Evolutionary conservation across 2,329 filamentous ascomycete species (phyloP).

Genomic region (Hortaea werneckii): DNA sequence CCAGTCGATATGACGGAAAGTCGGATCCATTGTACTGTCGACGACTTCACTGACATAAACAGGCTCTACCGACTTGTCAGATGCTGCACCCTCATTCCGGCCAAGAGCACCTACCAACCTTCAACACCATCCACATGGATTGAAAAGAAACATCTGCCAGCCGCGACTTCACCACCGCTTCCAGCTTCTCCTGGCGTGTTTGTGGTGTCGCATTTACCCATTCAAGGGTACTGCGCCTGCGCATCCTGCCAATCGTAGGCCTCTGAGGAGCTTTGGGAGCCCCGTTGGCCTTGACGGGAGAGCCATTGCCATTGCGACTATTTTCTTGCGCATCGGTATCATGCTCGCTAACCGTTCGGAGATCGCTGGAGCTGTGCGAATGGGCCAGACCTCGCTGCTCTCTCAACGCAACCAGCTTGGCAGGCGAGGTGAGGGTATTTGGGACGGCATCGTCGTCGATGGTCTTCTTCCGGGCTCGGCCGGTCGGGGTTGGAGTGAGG

Average conservation of each 20-base stretch:
- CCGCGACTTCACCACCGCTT: conserved; percentile 58
- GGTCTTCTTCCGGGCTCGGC: conserved; percentile 44
- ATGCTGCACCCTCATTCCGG: neutral
- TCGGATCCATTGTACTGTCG: conserved; percentile 77
- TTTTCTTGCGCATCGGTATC: neutral
- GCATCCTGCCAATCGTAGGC: conserved; percentile 30
- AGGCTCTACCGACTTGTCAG: conserved; percentile 43
- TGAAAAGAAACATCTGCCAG: conserved; percentile 88
- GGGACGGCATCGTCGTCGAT: conserved; percentile 69
- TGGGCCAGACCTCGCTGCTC: conserved; percentile 42
- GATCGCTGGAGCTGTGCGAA: conserved; percentile 49
- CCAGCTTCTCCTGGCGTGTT: conserved; percentile 62
- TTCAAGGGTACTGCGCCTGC: conserved; percentile 51
- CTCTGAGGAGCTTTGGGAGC: conserved; percentile 16
- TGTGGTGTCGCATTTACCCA: conserved; percentile 52
- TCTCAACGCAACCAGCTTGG: conserved; percentile 50
- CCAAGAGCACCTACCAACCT: conserved; percentile 18
- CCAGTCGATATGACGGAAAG: conserved; percentile 77
- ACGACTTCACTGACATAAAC: conserved; percentile 84
- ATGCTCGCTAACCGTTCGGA: conserved; percentile 28
- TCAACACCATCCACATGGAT: conserved; percentile 56
- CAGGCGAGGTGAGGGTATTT: conserved; percentile 54
- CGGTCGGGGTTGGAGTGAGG: conserved; percentile 45
- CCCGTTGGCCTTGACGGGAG: conserved; percentile 3
- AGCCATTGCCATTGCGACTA: neutral